Percentiles rank a stretch among this genome's conserved stretches.
Evolutionary conservation across 352 stramenopile genomes (phyloP).

Genomic region (Elongisporangium senticosum): DNA sequence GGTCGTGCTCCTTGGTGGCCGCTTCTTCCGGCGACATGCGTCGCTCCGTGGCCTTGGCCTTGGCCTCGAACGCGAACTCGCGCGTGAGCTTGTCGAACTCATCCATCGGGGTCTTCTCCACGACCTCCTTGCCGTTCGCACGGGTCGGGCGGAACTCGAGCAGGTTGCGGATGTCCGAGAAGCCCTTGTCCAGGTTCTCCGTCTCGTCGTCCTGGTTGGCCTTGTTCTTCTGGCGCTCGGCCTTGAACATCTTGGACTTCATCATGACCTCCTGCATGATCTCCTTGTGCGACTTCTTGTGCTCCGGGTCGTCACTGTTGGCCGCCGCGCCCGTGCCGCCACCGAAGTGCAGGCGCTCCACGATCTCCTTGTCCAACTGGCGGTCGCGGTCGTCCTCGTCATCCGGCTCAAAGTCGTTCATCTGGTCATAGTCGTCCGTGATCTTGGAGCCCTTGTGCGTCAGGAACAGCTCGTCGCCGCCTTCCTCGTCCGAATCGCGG

Average conservation of each 20-base stretch:
- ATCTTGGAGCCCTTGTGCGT: slow-evolving; percentile 74
- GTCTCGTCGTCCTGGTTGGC: slow-evolving; percentile 71
- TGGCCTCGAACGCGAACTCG: slow-evolving; percentile 88
- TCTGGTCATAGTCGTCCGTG: slow-evolving; percentile 59
- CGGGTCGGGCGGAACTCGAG: slow-evolving; percentile 74
- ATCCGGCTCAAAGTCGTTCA: slow-evolving; percentile 42
- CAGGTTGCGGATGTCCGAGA: slow-evolving; percentile 53
- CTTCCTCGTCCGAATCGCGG: slow-evolving; percentile 46
- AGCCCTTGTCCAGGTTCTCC: slow-evolving; percentile 69
- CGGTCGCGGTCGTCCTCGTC: slow-evolving; percentile 71
- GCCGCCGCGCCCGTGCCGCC: slow-evolving; percentile 22
- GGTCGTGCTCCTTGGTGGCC: slow-evolving; percentile 89
- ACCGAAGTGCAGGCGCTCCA: slow-evolving; percentile 85
- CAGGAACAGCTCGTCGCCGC: slow-evolving; percentile 43
- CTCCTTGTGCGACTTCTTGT: slow-evolving; percentile 84
- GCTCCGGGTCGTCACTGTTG: slow-evolving; percentile 15
- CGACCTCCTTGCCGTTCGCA: slow-evolving; percentile 49
- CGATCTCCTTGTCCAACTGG: slow-evolving; percentile 75
- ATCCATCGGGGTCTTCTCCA: slow-evolving; percentile 72
- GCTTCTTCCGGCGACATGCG: slow-evolving; percentile 94
- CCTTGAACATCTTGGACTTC: slow-evolving; percentile 89
- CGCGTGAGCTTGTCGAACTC: slow-evolving; percentile 82
- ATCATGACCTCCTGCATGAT: slow-evolving; percentile 91
- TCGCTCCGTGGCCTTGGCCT: slow-evolving; percentile 90
- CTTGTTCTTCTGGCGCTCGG: slow-evolving; percentile 85